Evolutionary conservation across 1,139 yeast genomes (phyloP), one percentile per base, ranked within the genome.

Genomic region (Yamadazyma atlantica): DNA sequence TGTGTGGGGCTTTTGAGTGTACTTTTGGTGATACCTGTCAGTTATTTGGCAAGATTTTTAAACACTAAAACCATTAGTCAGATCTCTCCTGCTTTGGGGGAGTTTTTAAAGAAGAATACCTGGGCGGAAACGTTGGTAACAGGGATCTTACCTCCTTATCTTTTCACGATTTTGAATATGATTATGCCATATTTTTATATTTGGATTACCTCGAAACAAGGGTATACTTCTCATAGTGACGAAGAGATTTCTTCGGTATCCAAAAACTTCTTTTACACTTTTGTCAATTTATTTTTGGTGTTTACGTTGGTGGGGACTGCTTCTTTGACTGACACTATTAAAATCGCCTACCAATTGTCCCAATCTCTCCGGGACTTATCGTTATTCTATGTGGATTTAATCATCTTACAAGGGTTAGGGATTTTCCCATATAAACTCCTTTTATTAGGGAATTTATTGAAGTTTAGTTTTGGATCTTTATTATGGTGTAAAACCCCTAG

Each of bases 231-330:
- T 6, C 80, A 81, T 48, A 87, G 92, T 26, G 95, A 87, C 50
- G 86, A 81, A 38, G 96, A 87, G 57, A 65, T 87, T 24, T 80
- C 92, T 0, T 75, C 87, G 0, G 80, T 87, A 11, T 76, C 85
- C 43, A 87, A 88, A 64, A 87, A 88, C 60, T 87, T 86, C 60
- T 81, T 85, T 57, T 88, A 84, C 60, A 82, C 86, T 29, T 87
- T 88, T 57, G 86, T 87, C 55, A 87, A 86, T 61, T 73, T 87
- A 72, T 88, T 87, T 51, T 70, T 87, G 58, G 88, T 87, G 39
- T 87, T 87, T 61, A 85, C 94, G 7, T 73, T 85, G 35, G 87
- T 88, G 16, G 90, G 92, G 37, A 84, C 95, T 0, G 82, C 87
- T 3, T 72, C 82, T 39, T 67, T 85, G 29, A 80, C 83, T 41